These are phyloP conservation scores for Cladophialophora exuberans DNA, from an alignment of 2,329 filamentous ascomycete genomes.

Conservation along the genomic window DNA sequence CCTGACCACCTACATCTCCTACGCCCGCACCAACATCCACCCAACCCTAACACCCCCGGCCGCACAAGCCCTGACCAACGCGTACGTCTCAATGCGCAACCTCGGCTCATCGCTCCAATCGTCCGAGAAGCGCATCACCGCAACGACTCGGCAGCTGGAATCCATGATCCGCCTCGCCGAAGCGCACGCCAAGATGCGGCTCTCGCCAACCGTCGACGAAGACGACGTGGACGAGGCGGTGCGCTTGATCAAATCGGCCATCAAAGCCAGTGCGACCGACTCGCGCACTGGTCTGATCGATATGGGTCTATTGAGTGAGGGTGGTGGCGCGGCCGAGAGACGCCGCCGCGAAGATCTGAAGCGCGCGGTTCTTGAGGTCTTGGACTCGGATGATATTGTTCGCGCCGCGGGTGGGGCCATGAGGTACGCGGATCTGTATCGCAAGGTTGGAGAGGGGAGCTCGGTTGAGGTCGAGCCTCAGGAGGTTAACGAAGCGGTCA, in stretches of 20 bases:
- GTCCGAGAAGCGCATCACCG: slow-evolving; percentile 93
- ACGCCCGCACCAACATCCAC: slow-evolving; percentile 83
- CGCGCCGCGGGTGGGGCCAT: slow-evolving; percentile 63
- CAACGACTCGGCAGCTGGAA: slow-evolving; percentile 93
- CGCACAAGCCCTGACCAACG: slow-evolving; percentile 78
- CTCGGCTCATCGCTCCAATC: slow-evolving; percentile 85
- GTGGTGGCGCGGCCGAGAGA: slow-evolving; percentile 86
- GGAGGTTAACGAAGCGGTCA: slow-evolving; percentile 83
- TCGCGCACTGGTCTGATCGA: slow-evolving; percentile 88
- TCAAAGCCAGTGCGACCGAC: slow-evolving; percentile 98
- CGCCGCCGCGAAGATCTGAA: slow-evolving; percentile 83
- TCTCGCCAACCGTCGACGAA: slow-evolving; percentile 73
- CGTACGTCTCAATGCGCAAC: slow-evolving; percentile 94
- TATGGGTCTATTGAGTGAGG: slow-evolving; percentile 93
- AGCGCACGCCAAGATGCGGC: slow-evolving; percentile 96
- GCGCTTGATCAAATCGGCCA: slow-evolving; percentile 85
- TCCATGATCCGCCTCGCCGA: slow-evolving; percentile 97
- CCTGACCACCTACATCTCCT: slow-evolving; percentile 94
- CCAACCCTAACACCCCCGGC: slow-evolving; percentile 80
- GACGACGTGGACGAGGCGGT: slow-evolving; percentile 89
- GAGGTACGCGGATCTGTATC: slow-evolving; percentile 76
- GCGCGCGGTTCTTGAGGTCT: slow-evolving; percentile 69
- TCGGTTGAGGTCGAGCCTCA: slow-evolving; percentile 70
- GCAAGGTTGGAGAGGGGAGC: slow-evolving; percentile 71
- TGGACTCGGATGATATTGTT: slow-evolving; percentile 66